Conservation (phyloP, 371 early-diverging fungal genomes). For the Parasitella parasitica region DNA sequence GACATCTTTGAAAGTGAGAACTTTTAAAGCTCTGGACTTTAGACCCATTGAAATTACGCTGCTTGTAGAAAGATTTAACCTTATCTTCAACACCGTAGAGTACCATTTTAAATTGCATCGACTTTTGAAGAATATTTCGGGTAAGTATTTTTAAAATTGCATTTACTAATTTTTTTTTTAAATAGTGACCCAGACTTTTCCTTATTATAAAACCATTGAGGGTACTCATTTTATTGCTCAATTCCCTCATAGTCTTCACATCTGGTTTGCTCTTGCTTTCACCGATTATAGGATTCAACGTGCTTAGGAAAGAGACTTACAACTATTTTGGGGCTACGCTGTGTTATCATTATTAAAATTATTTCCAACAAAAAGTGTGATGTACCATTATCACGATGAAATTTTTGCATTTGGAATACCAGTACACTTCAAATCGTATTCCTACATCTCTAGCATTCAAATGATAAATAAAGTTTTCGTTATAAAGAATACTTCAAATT, state of each 20-base stretch:
- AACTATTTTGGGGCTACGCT: background rate
- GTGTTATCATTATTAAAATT: no score
- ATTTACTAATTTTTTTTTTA: background rate
- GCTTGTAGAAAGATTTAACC: slow-evolving; percentile 10
- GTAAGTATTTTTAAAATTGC: background rate
- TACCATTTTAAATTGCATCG: slow-evolving; percentile 8
- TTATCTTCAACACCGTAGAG: slow-evolving; percentile 5
- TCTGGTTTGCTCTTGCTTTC: background rate
- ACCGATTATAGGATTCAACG: background rate
- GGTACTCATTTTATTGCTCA: background rate
- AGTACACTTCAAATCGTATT: no score
- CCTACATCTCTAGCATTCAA: no score
- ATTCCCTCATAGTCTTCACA: background rate
- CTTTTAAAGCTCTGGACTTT: background rate
- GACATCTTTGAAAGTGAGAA: slow-evolving; percentile 6
- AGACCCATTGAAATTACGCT: background rate
- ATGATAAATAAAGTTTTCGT: no score
- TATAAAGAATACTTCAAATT: no score
- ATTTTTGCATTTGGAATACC: no score
- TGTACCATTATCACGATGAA: no score
- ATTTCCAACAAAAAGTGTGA: no score
- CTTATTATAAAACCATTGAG: background rate
- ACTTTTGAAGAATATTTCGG: no score
- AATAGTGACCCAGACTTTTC: background rate
- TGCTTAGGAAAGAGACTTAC: background rate